Percentiles rank a stretch among this genome's conserved stretches.
These are phyloP conservation scores for Akanthomyces dipterigenus DNA, from an alignment of 2,329 filamentous ascomycete genomes.

Conservation along the genomic window DNA sequence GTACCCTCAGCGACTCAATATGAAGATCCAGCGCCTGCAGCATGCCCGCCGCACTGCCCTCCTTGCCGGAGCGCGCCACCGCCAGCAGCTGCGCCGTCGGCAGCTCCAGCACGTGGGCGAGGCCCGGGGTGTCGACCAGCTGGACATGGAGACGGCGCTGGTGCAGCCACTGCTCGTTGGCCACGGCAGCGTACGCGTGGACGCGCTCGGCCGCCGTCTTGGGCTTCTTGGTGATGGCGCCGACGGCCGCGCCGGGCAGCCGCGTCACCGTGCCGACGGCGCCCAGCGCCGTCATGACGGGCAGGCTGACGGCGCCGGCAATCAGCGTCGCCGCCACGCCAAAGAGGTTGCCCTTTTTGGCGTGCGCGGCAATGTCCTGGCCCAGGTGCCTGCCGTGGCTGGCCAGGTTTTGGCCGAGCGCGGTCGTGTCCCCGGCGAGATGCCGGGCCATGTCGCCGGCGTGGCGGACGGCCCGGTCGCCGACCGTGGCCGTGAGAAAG, in stretches of 20 bases:
- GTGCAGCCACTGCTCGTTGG: slow-evolving; percentile 37
- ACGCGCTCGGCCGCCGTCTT: slow-evolving; percentile 36
- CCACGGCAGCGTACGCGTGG: slow-evolving; percentile 33
- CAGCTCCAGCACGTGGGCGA: slow-evolving; percentile 11
- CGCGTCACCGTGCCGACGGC: slow-evolving; percentile 26
- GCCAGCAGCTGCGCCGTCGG: slow-evolving; percentile 14
- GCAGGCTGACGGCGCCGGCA: slow-evolving; percentile 32
- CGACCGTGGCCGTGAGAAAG: slow-evolving; percentile 39
- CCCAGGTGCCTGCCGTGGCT: slow-evolving; percentile 32
- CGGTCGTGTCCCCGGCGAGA: slow-evolving; percentile 29
- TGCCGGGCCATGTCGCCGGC: slow-evolving; percentile 33
- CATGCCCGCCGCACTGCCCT: slow-evolving; percentile 9
- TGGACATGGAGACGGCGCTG: slow-evolving; percentile 31
- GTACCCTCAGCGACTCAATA: slow-evolving; percentile 2
- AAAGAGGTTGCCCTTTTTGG: slow-evolving; percentile 33
- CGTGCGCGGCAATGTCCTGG: slow-evolving; percentile 27
- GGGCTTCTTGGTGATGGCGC: slow-evolving; percentile 30
- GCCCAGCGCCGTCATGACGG: slow-evolving; percentile 31
- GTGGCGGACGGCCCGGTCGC: slow-evolving; percentile 36
- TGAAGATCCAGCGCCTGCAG: neutral
- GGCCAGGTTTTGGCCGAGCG: slow-evolving; percentile 29
- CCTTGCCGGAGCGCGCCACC: slow-evolving; percentile 9
- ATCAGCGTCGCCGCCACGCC: slow-evolving; percentile 31
- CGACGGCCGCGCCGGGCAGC: slow-evolving; percentile 28
- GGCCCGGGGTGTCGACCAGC: slow-evolving; percentile 26